Conservation (phyloP, 139 green algal species). For the Dunaliella sp. region DNA sequence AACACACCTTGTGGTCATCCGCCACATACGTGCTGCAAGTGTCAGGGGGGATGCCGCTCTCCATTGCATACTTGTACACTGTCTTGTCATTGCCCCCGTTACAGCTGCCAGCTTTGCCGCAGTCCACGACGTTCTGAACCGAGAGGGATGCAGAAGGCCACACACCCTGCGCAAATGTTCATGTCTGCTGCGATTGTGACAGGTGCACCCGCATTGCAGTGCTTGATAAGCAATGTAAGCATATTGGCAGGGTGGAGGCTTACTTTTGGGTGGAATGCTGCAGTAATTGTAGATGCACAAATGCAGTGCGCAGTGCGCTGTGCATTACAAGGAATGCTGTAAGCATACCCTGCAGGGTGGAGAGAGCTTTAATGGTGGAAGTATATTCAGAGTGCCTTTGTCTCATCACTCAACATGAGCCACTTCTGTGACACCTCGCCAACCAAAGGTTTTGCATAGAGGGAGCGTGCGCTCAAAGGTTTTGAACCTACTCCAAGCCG, state of each 20-base stretch:
- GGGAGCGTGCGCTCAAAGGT: too few relatives aligned
- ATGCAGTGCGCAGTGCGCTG: too few relatives aligned
- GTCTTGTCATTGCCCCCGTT: slow-evolving; percentile 51
- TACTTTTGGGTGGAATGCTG: background rate
- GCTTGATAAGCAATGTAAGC: background rate
- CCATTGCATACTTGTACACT: slow-evolving; percentile 63
- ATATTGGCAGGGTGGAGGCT: background rate
- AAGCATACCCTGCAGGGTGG: too few relatives aligned
- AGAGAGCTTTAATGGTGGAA: too few relatives aligned
- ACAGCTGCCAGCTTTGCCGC: slow-evolving; percentile 72
- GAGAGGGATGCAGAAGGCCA: slow-evolving; percentile 30
- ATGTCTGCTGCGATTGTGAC: background rate
- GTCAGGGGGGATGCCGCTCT: slow-evolving; percentile 75
- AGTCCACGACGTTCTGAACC: slow-evolving; percentile 79
- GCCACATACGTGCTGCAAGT: slow-evolving; percentile 85
- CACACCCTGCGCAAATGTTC: background rate
- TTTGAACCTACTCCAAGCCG: too few relatives aligned
- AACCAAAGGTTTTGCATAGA: too few relatives aligned
- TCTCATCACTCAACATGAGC: too few relatives aligned
- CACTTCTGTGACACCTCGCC: too few relatives aligned
- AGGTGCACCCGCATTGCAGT: background rate
- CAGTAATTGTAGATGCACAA: too few relatives aligned
- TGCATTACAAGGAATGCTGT: too few relatives aligned
- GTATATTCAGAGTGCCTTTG: too few relatives aligned
- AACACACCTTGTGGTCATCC: slow-evolving; percentile 51